These are phyloP conservation scores for Nannochloropsis gaditana DNA, from an alignment of 108 stramenopile species.

Conservation along the genomic window DNA sequence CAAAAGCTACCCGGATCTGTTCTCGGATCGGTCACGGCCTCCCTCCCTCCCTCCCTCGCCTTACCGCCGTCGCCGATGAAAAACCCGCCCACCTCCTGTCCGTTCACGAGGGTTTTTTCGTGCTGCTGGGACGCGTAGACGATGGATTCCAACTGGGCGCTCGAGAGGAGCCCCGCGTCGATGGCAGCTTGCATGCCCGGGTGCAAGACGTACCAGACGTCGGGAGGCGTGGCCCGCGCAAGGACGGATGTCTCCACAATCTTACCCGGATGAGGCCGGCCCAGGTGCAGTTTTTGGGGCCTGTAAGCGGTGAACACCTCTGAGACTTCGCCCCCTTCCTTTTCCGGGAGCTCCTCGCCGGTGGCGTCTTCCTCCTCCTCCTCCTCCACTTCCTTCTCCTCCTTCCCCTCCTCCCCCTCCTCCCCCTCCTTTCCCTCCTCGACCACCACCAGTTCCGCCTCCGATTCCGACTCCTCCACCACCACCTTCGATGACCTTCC, in stretches of 20 bases:
- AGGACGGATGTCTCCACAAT: conserved; percentile 37
- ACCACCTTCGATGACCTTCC: neutral
- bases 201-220: conserved; percentile 41
- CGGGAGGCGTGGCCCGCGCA: conserved; percentile 42
- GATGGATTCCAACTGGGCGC: conserved; percentile 45
- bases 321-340: neutral
- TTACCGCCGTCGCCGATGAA: conserved; percentile 75
- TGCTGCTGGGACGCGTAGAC: conserved; percentile 46
- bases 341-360: neutral
- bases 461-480: neutral
- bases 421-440: neutral
- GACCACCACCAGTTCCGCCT: neutral
- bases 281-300: conserved; percentile 37
- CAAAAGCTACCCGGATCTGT: no score
- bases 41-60: conserved; percentile 11
- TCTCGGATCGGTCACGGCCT: neutral
- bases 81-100: conserved; percentile 60
- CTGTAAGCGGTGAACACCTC: conserved; percentile 31
- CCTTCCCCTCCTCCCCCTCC: neutral
- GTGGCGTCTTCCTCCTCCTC: neutral
- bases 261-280: conserved; percentile 37
- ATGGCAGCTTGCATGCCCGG: conserved; percentile 28
- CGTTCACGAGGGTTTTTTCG: conserved; percentile 28
- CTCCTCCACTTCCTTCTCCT: neutral
- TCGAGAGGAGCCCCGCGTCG: conserved; percentile 29